Evolutionary conservation across 1,284 basidiomycete genomes (phyloP).

Genomic region (Malassezia equina): DNA sequence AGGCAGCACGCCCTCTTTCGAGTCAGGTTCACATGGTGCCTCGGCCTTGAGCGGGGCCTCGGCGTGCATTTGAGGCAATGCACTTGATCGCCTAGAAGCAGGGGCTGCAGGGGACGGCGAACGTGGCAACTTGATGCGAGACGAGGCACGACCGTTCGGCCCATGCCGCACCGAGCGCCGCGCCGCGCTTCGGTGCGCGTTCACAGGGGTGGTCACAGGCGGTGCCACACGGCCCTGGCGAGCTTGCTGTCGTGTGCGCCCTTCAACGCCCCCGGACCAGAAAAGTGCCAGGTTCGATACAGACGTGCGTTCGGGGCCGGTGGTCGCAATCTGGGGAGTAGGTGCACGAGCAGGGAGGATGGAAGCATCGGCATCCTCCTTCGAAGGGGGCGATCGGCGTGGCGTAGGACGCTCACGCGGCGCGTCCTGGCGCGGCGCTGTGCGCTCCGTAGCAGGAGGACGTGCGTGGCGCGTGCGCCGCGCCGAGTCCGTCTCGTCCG

Average conservation of each 20-base stretch:
- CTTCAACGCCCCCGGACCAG: conserved; percentile 42
- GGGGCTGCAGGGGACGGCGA: too few relatives aligned
- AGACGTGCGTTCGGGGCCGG: conserved; percentile 43
- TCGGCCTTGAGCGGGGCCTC: not conserved
- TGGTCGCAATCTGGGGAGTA: conserved; percentile 28
- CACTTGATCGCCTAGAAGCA: too few relatives aligned
- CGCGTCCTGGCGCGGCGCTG: too few relatives aligned
- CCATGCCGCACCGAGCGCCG: conserved; percentile 21
- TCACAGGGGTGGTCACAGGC: conserved; percentile 17
- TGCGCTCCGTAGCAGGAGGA: too few relatives aligned
- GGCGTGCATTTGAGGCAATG: not conserved
- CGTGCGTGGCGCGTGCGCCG: too few relatives aligned
- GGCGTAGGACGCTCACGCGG: too few relatives aligned
- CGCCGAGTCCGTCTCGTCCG: not conserved
- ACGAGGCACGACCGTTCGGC: conserved; percentile 19
- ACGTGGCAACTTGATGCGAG: not conserved
- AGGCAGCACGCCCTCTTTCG: not conserved
- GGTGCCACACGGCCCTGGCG: not conserved
- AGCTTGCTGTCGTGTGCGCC: conserved; percentile 34
- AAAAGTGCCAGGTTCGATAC: conserved; percentile 43
- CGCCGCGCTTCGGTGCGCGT: conserved; percentile 14
- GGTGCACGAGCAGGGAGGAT: not conserved
- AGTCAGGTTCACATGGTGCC: too few relatives aligned
- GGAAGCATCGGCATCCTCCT: too few relatives aligned
- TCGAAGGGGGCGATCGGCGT: too few relatives aligned